Base-by-base conservation (phyloP, 352 stramenopile genomes). In the Phytopythium sindhum region DNA sequence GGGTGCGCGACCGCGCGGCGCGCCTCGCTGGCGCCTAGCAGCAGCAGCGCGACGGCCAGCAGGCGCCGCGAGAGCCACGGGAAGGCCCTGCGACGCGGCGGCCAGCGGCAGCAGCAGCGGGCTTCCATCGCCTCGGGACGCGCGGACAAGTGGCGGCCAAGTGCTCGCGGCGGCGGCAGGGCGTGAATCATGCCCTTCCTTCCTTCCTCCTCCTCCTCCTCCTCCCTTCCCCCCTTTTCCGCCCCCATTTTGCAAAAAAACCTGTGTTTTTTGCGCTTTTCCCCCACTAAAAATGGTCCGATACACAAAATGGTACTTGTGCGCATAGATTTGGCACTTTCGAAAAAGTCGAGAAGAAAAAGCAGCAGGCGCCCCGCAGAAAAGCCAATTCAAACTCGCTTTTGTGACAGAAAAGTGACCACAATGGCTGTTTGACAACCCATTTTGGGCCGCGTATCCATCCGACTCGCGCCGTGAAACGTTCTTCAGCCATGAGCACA, bases 1-100 rank as follows among this genome's bases (percentile, higher is more conserved):
- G 55, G 35, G 23, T 52, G 55, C 14, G 73, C 73, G 28, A 80
- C 65, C 0, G 66, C 73, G 24, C 73, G 67, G 14, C 73, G 73
- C 11, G 73, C 73, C 57, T 80, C 73, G 29, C 70, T 75, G 37
- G 70, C 70, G 54, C 70, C 73, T 3, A 75, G 31, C 4, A 80
- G 45, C 41, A 80, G 57, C 31, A 80, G 70, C 0, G 65, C 15
- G 50, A 67, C 50, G 23, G 60, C 31, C n/a, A 80, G 37, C 24
- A 80, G 50, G 14, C 67, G 59, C 44, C 69, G 66, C 15, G 57
- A 42, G 37, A 62, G 67, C 61, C 64, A 60, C 8, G 35, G 23
- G 12, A 41, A 5, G 8, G 14, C 35, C n/a, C 55, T 14, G 55
- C 55, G 55, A 19, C 24, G 55, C 55, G 39, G 24, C 23, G 24